Evolutionary conservation across 2,329 filamentous ascomycete species (phyloP).

Genomic region (Nemania serpens): DNA sequence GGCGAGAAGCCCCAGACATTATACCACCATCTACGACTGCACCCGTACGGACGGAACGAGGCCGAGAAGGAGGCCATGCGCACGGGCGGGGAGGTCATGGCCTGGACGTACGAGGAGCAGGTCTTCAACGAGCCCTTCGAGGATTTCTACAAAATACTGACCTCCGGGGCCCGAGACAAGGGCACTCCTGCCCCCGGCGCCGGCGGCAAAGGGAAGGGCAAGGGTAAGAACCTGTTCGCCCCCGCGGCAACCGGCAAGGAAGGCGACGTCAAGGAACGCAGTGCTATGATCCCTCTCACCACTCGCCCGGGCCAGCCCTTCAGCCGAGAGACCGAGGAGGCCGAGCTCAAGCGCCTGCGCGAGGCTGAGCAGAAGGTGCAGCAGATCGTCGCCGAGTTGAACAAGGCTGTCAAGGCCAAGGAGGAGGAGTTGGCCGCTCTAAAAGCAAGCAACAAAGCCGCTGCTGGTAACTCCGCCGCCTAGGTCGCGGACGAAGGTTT

Average conservation of each 20-base stretch:
- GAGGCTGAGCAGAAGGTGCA: constrained; percentile 69
- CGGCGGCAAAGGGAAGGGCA: constrained; percentile 62
- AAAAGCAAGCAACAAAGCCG: constrained; percentile 62
- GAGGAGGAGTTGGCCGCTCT: constrained; percentile 64
- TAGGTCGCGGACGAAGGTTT: constrained; percentile 27
- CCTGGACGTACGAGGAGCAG: constrained; percentile 89
- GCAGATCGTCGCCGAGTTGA: constrained; percentile 62
- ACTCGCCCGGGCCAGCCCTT: constrained; percentile 73
- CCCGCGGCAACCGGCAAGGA: constrained; percentile 23
- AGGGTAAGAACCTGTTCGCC: constrained; percentile 48
- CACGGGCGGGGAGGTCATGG: constrained; percentile 68
- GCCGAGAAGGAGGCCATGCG: constrained; percentile 68
- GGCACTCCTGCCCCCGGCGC: constrained; percentile 42
- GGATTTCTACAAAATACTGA: constrained; percentile 86
- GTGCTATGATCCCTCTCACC: constrained; percentile 73
- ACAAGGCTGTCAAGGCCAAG: constrained; percentile 66
- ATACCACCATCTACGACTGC: constrained; percentile 88
- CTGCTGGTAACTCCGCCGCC: constrained; percentile 25
- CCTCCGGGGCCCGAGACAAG: constrained; percentile 66
- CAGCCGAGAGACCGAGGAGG: constrained; percentile 70
- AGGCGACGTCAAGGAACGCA: constrained; percentile 60
- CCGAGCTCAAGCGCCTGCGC: constrained; percentile 63
- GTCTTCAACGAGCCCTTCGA: constrained; percentile 98
- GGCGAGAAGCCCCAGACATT: constrained; percentile 95
- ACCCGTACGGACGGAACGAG: constrained; percentile 85